Base-by-base conservation (phyloP, 2,329 filamentous ascomycete genomes). In the Fusarium sp. region DNA sequence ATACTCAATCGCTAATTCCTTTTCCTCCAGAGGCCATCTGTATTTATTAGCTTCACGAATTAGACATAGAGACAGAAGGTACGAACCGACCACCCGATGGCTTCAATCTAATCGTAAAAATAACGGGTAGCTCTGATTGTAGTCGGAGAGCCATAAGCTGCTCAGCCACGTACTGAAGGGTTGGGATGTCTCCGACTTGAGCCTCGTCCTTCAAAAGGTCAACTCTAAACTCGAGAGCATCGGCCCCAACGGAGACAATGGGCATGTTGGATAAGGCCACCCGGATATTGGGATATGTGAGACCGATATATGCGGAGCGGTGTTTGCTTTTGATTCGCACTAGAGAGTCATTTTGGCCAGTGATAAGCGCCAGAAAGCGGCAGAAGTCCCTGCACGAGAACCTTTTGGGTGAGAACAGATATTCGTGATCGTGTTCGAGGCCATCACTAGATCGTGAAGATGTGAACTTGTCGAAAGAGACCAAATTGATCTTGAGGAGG, bases 191-290 rank as follows among this genome's bases (percentile, higher is more conserved):
- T 6, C 36, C 52, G 2, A 39, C 6, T 23, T 60, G 52, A 13
- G 27, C 18, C n/a, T 44, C 27, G 11, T 65, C 56, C 9, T 40
- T 46, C 7, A 67, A 37, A 7, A 67, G 43, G 30, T 67, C 65
- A 3, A 60, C 56, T 28, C 65, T 55, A 4, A 67, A 37, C 27
- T 67, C 65, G 23, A 67, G 37, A 18, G 65, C 65, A 39, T 67
- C 65, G 6, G 61, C 65, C 6, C 65, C 65, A 12, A 67, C 65
- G 6, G 65, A 67, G 15, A 67, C 61, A 34, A 67, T 67, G 11
- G 65, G 41, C 56, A 67, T 67, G 37, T 67, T 67, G 28, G 61
- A 65, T n/a, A 67, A 28, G 11, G 65, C 56, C 4, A 67, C 41
- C 3, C 57, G 65, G 30, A 67, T 57, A 30, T 67, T 55, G 16